Evolutionary conservation across 352 stramenopile genomes (phyloP), one percentile per base, ranked within the genome.

Genomic region (Globisporangium heterothallicum): DNA sequence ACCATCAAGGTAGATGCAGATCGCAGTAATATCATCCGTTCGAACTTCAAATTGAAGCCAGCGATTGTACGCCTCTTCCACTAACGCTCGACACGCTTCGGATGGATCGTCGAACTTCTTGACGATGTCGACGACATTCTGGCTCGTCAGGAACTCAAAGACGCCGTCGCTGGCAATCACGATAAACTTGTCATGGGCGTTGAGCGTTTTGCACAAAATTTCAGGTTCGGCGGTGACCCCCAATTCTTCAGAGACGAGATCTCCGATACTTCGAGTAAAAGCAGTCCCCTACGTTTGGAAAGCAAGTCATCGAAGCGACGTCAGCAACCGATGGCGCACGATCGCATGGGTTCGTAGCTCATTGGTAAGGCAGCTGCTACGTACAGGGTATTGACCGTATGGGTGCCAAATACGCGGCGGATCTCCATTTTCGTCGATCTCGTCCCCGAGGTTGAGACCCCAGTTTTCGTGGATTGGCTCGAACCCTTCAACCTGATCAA

Each of bases 241-340:
- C 29, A 97, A 68, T 29, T 93, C 73, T 57, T 98, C 87, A 2
- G 86, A 95, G 1, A 97, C 72, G 12, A 92, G 76, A 78, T 99
- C 97, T 19, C 97, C 97, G 29, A 99, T 88, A 62, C 81, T 98
- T 27, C 97, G 81, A n/a, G 96, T 99, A 70, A 99, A 99, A 13
- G 97, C 96, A 43, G 95, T 99, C 29, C 97, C 97, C 79, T 90
- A 56, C 9, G 6, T 12, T 25, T 21, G 8, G 40, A 26, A 12
- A 43, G 27, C 8, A 29, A n/a, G n/a, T n/a, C n/a, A n/a, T n/a
- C n/a, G n/a, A 19, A 25, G 18, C 19, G 19, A 16, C 10, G n/a
- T 38, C 32, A 38, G 32, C 6, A 38, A n/a, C n/a, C n/a, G n/a
- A n/a, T n/a, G n/a, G n/a, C n/a, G n/a, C n/a, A n/a, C n/a, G n/a